These are phyloP conservation scores for Fusarium protoensiforme DNA, from an alignment of 2,329 filamentous ascomycete species.

Conservation along the genomic window DNA sequence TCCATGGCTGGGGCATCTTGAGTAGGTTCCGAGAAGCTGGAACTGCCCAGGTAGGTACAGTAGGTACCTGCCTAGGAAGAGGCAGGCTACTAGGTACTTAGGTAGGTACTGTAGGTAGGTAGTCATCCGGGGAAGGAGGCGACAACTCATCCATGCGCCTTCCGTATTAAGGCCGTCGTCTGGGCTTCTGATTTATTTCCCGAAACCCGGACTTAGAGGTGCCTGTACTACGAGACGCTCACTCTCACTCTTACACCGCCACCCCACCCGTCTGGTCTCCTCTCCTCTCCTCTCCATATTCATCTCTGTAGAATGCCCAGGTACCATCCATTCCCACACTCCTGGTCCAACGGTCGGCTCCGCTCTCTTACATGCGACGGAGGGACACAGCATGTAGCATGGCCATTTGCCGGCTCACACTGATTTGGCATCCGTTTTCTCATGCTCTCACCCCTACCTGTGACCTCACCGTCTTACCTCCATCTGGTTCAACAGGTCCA, in stretches of 20 bases:
- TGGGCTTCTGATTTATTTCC: conserved; percentile 24
- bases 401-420: conserved; percentile 23
- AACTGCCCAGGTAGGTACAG: neutral
- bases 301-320: neutral
- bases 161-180: conserved; percentile 10
- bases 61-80: neutral
- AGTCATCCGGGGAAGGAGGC: conserved; percentile 17
- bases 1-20: neutral
- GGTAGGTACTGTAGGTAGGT: conserved; percentile 1
- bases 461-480: conserved; percentile 11
- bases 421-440: conserved; percentile 5
- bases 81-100: neutral
- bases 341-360: conserved; percentile 22
- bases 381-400: neutral
- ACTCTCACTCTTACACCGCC: neutral
- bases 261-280: neutral
- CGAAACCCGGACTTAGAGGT: neutral
- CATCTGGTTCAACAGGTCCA: conserved; percentile 24
- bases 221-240: too few species aligned
- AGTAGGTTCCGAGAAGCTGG: neutral
- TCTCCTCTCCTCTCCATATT: neutral
- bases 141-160: conserved; percentile 4
- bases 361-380: conserved; percentile 29
- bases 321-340: neutral
- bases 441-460: neutral